These are phyloP conservation scores for Aspergillus nomiae DNA, from an alignment of 2,329 filamentous ascomycete genomes.

Conservation along the genomic window DNA sequence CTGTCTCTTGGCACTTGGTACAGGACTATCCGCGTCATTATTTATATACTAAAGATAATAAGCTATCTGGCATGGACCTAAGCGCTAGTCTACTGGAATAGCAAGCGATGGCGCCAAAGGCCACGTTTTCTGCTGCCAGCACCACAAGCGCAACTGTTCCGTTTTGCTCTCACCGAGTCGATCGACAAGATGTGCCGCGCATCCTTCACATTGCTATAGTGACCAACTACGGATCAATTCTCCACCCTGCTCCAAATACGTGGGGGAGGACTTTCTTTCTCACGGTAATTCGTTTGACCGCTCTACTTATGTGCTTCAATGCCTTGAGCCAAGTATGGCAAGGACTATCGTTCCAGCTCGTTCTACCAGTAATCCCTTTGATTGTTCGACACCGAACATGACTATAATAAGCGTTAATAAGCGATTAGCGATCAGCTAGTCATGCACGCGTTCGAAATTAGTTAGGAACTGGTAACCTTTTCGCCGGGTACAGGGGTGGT, in stretches of 20 bases:
- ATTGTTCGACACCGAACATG: background rate
- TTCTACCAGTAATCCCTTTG: background rate
- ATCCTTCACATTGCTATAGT: background rate
- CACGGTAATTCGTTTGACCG: background rate
- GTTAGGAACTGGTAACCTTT: background rate
- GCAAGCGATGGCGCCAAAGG: background rate
- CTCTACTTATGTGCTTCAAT: background rate
- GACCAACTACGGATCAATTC: background rate
- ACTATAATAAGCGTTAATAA: background rate
- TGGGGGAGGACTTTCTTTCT: background rate
- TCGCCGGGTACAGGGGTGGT: background rate
- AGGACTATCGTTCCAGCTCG: background rate
- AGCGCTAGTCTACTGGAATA: background rate
- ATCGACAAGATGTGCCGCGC: background rate
- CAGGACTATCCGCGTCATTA: background rate
- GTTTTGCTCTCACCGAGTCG: background rate
- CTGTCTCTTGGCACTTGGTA: background rate
- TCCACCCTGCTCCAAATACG: background rate
- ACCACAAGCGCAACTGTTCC: background rate
- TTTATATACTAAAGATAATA: background rate
- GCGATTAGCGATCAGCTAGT: background rate
- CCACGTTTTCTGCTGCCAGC: background rate
- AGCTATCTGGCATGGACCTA: background rate
- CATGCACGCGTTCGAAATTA: background rate
- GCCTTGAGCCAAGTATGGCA: background rate